Percentiles rank a stretch among this genome's conserved stretches.
phyloP scores from a whole-genome alignment of 495 filamentous ascomycete species.

The Rostrohypoxylon terebratum region DNA sequence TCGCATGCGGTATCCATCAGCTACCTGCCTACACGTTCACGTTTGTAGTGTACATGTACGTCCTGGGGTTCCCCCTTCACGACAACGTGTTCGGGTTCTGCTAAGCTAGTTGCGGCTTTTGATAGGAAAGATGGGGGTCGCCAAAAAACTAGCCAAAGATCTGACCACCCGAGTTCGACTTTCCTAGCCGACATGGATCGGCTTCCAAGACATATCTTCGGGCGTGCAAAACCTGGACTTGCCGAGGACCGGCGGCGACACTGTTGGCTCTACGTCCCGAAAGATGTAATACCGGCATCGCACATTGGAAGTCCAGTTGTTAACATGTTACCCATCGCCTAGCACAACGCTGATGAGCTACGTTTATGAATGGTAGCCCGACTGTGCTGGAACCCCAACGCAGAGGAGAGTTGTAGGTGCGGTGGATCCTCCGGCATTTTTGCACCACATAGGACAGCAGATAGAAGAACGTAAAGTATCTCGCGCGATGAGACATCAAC shows the following conservation, averaged over 20 bases:
- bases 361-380: conserved; percentile 31
- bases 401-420: conserved; percentile 32
- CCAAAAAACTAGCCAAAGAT: conserved; percentile 24
- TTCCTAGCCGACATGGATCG: conserved; percentile 45
- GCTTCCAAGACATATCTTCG: conserved; percentile 36
- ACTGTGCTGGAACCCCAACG: conserved; percentile 37
- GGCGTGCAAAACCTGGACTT: conserved; percentile 33
- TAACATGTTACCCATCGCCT: conserved; percentile 25
- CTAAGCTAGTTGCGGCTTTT: conserved; percentile 29
- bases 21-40: conserved; percentile 22
- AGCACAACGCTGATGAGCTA: conserved; percentile 28
- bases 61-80: conserved; percentile 25
- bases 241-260: conserved; percentile 40
- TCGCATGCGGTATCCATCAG: conserved; percentile 44
- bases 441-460: conserved; percentile 36
- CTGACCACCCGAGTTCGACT: conserved; percentile 40
- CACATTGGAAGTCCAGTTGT: conserved; percentile 31
- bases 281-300: conserved; percentile 39
- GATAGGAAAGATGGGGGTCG: conserved; percentile 18
- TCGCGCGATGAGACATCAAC: conserved; percentile 36
- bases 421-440: conserved; percentile 41
- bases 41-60: conserved; percentile 21
- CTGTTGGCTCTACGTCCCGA: conserved; percentile 33
- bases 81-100: conserved; percentile 37
- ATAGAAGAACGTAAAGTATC: conserved; percentile 22